Base-by-base conservation (phyloP, 1,284 basidiomycete genomes). In the Cutaneotrichosporon mucoides region DNA sequence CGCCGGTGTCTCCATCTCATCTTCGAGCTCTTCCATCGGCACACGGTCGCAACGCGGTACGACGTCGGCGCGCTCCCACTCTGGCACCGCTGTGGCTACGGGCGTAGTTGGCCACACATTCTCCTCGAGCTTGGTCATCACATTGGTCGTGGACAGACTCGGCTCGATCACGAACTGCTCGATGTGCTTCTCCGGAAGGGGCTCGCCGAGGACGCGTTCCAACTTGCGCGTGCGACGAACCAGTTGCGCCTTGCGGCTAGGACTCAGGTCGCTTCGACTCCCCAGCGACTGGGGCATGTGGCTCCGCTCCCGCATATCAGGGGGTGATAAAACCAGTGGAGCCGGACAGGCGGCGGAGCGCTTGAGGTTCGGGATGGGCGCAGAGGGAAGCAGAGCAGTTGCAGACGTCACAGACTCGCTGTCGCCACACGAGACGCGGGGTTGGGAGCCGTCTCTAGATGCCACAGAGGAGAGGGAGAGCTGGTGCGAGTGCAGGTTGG, bases 151-250 rank as follows among this genome's bases (percentile, higher is more conserved):
- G 6, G 51, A 41, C 12, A 59, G 65, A 12, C 59, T 52, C 1
- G 70, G 72, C 16, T 73, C 67, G n/a, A 73, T 63, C 9, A 76
- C 65, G 5, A 65, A 62, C 15, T 62, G 62, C 48, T 66, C 69
- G 3, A 74, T 63, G 15, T 66, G 57, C 9, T 50, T 43, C 56
- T 73, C 73, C 3, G 54, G 52, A 16, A 76, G 62, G 0, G 70
- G 56, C 52, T 71, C 67, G 72, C 90, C 90, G 53, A 92, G 85
- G 15, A 92, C 76, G 66, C 87, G 85, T 34, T 88, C 84, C 44
- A 92, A 82, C 76, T 92, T 92, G 67, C 86, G 84, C 37, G 85
- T 84, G 64, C 86, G 86, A 53, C 85, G 81, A 33, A 91, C 79
- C 54, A 88, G 84, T 44, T 88, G 85, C 0, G 86, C 83, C 24